These are phyloP conservation scores for Mortierella claussenii DNA, from an alignment of 192 early-diverging fungal genomes.

Conservation along the genomic window DNA sequence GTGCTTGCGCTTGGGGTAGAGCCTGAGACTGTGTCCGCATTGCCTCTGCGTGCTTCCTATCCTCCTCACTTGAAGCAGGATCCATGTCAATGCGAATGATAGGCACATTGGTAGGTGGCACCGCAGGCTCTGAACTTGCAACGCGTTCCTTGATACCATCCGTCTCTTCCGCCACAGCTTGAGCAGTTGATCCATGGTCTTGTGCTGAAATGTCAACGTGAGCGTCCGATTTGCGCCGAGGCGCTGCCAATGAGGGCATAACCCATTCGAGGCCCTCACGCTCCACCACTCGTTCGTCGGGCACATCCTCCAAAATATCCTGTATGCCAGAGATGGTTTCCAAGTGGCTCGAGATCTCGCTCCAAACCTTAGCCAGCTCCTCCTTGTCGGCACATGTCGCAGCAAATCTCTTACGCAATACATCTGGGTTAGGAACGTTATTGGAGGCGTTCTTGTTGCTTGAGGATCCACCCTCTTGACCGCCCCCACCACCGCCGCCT, in stretches of 20 bases:
- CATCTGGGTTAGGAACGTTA: slow-evolving; percentile 65
- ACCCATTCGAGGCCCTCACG: slow-evolving; percentile 25
- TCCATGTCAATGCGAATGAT: slow-evolving; percentile 53
- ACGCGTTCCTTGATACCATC: not conserved
- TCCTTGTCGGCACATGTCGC: slow-evolving; percentile 69
- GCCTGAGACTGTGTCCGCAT: not conserved
- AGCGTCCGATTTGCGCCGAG: slow-evolving; percentile 34
- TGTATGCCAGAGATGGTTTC: slow-evolving; percentile 48
- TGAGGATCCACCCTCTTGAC: slow-evolving; percentile 20
- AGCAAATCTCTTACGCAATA: slow-evolving; percentile 65
- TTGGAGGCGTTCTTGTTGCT: slow-evolving; percentile 26
- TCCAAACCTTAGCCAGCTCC: slow-evolving; percentile 75
- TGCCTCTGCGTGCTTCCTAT: not conserved
- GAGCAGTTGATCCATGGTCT: not conserved
- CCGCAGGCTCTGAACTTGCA: not conserved
- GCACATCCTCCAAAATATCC: slow-evolving; percentile 49
- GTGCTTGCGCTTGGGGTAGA: not conserved
- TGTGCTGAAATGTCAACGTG: not conserved
- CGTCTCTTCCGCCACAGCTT: not conserved
- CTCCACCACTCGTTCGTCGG: slow-evolving; percentile 45
- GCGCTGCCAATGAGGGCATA: slow-evolving; percentile 33
- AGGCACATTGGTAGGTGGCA: slow-evolving; percentile 8
- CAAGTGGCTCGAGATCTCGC: slow-evolving; percentile 48
- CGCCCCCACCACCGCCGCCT: not conserved
- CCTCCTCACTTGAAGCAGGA: slow-evolving; percentile 19